Evolutionary conservation across 164 flowering plant species (phyloP).

Genomic region (Aristolochia californica): DNA sequence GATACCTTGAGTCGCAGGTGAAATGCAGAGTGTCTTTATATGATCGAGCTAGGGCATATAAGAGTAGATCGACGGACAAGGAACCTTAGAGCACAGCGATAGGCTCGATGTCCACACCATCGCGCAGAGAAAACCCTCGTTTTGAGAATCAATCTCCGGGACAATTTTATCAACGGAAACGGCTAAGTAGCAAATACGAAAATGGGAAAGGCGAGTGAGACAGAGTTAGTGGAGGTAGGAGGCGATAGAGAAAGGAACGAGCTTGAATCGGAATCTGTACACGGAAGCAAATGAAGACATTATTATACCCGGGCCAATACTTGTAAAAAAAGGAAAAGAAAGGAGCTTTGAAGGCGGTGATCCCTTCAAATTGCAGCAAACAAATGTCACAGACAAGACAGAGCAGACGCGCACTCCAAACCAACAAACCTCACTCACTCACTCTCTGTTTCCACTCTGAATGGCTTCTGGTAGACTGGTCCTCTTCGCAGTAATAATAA

Average conservation of each 20-base stretch:
- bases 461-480: not conserved
- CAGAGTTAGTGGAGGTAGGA: not conserved
- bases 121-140: not conserved
- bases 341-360: not conserved
- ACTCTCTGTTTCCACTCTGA: slow-evolving; percentile 3
- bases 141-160: not conserved
- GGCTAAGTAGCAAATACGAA: not conserved
- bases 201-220: not conserved
- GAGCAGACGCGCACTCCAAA: not conserved
- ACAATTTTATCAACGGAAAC: not conserved
- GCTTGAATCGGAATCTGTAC: too few relatives aligned
- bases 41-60: slow-evolving; percentile 1
- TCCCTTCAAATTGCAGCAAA: slow-evolving; percentile 8
- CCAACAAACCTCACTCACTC: not conserved
- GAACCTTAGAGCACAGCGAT: slow-evolving; percentile 3
- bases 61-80: slow-evolving; percentile 4
- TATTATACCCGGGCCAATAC: not conserved
- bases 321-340: slow-evolving; percentile 5
- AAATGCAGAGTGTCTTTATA: not conserved
- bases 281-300: not conserved
- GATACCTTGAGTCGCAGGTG: not conserved
- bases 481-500: too few relatives aligned
- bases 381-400: not conserved
- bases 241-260: not conserved
- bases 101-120: not conserved